Evolutionary conservation across 1,139 yeast species (phyloP), one percentile per base, ranked within the genome.

Genomic region (Saccharomyces pastorianus): DNA sequence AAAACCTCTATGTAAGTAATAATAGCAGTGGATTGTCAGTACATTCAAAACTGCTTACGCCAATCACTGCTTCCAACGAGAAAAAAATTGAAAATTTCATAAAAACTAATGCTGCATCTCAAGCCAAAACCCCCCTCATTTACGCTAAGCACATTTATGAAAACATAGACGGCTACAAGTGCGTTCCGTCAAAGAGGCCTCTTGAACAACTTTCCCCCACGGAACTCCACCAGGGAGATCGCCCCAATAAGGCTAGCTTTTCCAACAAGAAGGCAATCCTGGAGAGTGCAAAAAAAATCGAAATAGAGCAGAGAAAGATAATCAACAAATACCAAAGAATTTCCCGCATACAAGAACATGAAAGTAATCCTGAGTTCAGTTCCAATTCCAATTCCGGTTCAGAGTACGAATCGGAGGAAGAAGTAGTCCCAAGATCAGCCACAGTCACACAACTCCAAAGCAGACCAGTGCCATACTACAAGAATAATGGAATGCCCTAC

Each of bases 61-160:
- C 52, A 47, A 17, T 31, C 13, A 47, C 55, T 5, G 42, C 52
- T 4, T 44, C 34, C 20, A 44, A 28, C 48, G 31, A 26, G 23
- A 27, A 46, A 25, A 26, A 46, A 25, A 46, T 46, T 5, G 48
- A 26, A 8, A 46, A 46, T 46, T 46, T 26, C 31, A 26, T 46
- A 9, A 46, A 46, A 25, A 14, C n/a, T n/a, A 25, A 46, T 17
- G 31, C 48, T 46, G 31, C 47, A n/a, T 44, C 52, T 14, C 59
- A 58, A 13, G 62, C 64, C 4, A 55, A 56, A 2, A 64, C 68
- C 2, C 68, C 69, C 4, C 49, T 65, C 31, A 67, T 63, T 29
- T 66, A 65, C 55, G 68, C 69, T 3, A 65, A 63, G 49, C 59
- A 63, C 31, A 58, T 66, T 20, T 66, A 66, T 54, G 64, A 66